phyloP scores from a whole-genome alignment of 2,329 filamentous ascomycete species.

The Hypoxylon sp. region DNA sequence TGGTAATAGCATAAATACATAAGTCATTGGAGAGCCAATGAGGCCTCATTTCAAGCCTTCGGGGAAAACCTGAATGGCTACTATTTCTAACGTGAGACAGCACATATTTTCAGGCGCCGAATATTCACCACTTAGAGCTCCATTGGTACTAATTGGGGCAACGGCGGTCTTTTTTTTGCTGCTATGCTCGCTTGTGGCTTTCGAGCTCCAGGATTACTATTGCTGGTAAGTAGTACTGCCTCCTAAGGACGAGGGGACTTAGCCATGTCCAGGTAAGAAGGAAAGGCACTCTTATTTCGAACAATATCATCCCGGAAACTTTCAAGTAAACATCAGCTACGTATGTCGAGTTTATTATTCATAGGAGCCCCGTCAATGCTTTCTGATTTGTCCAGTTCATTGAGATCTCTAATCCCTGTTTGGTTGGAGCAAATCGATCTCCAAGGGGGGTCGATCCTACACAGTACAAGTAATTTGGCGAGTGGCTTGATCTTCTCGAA shows the following conservation, averaged over 20 bases:
- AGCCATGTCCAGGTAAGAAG: no score
- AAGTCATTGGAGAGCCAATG: slow-evolving; percentile 17
- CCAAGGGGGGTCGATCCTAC: slow-evolving; percentile 30
- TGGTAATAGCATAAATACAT: no score
- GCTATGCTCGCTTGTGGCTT: no score
- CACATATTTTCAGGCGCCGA: slow-evolving; percentile 26
- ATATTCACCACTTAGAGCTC: neutral
- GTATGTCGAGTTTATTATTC: slow-evolving; percentile 5
- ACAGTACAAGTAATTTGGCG: slow-evolving; percentile 24
- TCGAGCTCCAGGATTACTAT: no score
- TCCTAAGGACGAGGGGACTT: no score
- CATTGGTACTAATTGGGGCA: neutral
- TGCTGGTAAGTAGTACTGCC: no score
- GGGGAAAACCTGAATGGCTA: neutral
- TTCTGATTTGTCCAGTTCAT: slow-evolving; percentile 26
- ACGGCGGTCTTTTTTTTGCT: slow-evolving; percentile 23
- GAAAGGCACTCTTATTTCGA: neutral
- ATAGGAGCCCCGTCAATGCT: slow-evolving; percentile 6
- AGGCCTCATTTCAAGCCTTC: neutral
- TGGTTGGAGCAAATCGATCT: slow-evolving; percentile 36
- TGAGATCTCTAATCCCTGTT: slow-evolving; percentile 35
- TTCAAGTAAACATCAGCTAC: slow-evolving; percentile 1
- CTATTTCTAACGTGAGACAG: slow-evolving; percentile 18
- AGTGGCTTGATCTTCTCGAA: slow-evolving; percentile 27
- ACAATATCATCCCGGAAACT: neutral